Percentiles rank a stretch among this genome's conserved stretches.
These are phyloP conservation scores for Trichosporon asahii DNA, from an alignment of 1,284 basidiomycete genomes.

Conservation along the genomic window DNA sequence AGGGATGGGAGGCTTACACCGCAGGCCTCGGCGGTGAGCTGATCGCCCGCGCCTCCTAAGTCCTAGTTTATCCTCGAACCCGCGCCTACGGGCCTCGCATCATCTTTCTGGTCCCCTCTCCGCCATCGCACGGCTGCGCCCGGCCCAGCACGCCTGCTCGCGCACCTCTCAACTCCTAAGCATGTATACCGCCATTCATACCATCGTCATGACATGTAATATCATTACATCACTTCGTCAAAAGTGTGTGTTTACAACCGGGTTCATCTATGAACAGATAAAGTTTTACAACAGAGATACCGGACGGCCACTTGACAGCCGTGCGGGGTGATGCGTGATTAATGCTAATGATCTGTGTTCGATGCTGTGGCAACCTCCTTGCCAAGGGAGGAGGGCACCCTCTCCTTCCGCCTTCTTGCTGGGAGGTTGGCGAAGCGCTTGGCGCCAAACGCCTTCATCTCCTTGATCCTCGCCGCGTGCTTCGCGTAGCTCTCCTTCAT, in stretches of 20 bases:
- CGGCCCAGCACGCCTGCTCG: not conserved
- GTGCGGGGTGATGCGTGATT: not conserved
- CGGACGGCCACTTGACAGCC: not conserved
- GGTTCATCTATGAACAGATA: not conserved
- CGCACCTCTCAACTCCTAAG: constrained; percentile 14
- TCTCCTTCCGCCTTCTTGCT: not conserved
- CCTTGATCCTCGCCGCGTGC: constrained; percentile 25
- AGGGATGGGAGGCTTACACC: constrained; percentile 52
- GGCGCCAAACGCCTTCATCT: constrained; percentile 17
- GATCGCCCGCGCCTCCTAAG: constrained; percentile 40
- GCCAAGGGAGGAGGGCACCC: not conserved
- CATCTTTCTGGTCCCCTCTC: not conserved
- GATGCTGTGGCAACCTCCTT: not conserved
- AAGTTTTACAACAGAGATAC: not conserved
- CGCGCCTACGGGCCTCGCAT: not conserved
- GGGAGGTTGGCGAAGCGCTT: constrained; percentile 11
- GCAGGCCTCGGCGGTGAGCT: constrained; percentile 51
- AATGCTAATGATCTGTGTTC: constrained; percentile 7
- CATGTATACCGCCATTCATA: constrained; percentile 30
- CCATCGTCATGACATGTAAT: constrained; percentile 22
- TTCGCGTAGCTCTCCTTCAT: constrained; percentile 19
- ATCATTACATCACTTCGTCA: not conserved
- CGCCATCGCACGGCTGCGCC: not conserved
- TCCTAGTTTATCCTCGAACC: constrained; percentile 2
- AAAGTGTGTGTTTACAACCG: constrained; percentile 3